These are phyloP conservation scores for Dalechampia spathulata DNA, from an alignment of 441 rosid genomes.

Conservation along the genomic window DNA sequence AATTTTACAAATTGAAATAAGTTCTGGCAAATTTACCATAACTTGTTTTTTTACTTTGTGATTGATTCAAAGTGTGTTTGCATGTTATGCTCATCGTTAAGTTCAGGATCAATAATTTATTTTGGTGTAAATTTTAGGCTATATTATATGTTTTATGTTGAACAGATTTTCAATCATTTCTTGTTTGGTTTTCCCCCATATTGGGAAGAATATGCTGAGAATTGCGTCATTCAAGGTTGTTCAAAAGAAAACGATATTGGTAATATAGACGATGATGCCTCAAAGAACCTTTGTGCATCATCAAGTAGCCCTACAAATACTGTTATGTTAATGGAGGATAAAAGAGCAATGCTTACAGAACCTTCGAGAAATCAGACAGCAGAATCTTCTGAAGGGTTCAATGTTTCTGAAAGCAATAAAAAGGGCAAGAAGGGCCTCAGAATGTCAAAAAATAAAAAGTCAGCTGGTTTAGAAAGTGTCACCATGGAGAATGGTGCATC, in stretches of 20 bases:
- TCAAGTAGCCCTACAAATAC: background rate
- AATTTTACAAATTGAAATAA: too few species aligned
- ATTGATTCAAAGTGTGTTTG: too few species aligned
- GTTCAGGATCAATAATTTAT: too few species aligned
- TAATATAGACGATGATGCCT: slow-evolving; percentile 3
- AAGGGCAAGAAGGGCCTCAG: background rate
- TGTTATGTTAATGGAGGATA: slow-evolving; percentile 12
- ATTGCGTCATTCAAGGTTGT: slow-evolving; percentile 20
- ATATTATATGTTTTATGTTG: background rate
- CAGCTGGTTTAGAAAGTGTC: slow-evolving; percentile 12
- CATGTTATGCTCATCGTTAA: too few species aligned
- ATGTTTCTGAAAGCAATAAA: slow-evolving; percentile 1
- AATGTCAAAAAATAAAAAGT: slow-evolving; percentile 7
- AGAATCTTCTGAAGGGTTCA: slow-evolving; percentile 14
- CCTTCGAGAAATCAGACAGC: slow-evolving; percentile 1
- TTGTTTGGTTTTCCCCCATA: slow-evolving; percentile 67
- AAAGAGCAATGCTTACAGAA: slow-evolving; percentile 6
- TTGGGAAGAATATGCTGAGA: slow-evolving; percentile 51
- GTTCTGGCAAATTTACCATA: too few species aligned
- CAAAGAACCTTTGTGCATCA: background rate
- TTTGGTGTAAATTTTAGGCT: too few species aligned
- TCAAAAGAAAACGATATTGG: background rate
- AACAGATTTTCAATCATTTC: slow-evolving; percentile 50
- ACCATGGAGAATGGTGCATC: slow-evolving; percentile 7
- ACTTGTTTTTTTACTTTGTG: too few species aligned